phyloP scores from a whole-genome alignment of 1,284 basidiomycete genomes.

The Acaromyces ingoldii region DNA sequence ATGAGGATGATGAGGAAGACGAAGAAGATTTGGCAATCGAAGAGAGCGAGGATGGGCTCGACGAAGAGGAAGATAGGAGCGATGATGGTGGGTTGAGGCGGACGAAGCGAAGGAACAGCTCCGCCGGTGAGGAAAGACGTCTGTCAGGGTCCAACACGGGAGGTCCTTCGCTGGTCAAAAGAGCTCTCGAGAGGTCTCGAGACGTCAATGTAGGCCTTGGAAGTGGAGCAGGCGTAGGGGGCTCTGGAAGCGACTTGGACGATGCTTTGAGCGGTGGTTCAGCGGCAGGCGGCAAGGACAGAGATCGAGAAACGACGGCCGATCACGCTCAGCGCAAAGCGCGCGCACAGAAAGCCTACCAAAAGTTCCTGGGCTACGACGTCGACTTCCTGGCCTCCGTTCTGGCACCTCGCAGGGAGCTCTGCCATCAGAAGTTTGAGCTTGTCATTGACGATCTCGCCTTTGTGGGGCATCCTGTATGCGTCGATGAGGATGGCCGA shows the following conservation, averaged over 20 bases:
- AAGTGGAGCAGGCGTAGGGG: no score
- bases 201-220: not conserved
- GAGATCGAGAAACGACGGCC: no score
- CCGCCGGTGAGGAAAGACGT: no score
- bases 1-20: not conserved
- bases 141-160: no score
- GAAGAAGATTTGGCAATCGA: not conserved
- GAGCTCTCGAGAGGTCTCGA: not conserved
- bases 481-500: constrained; percentile 57
- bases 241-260: not conserved
- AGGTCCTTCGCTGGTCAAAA: not conserved
- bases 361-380: constrained; percentile 67
- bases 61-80: not conserved
- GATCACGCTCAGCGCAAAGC: not conserved
- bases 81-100: not conserved
- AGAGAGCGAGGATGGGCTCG: not conserved
- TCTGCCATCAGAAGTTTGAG: constrained; percentile 93
- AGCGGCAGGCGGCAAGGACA: no score
- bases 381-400: constrained; percentile 74
- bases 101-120: no score
- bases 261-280: not conserved
- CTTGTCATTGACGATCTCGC: constrained; percentile 85
- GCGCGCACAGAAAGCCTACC: not conserved
- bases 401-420: constrained; percentile 68
- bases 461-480: constrained; percentile 91